These are phyloP conservation scores for Trypanosoma scelopori DNA, from an alignment of 208 protist species.

Conservation along the genomic window DNA sequence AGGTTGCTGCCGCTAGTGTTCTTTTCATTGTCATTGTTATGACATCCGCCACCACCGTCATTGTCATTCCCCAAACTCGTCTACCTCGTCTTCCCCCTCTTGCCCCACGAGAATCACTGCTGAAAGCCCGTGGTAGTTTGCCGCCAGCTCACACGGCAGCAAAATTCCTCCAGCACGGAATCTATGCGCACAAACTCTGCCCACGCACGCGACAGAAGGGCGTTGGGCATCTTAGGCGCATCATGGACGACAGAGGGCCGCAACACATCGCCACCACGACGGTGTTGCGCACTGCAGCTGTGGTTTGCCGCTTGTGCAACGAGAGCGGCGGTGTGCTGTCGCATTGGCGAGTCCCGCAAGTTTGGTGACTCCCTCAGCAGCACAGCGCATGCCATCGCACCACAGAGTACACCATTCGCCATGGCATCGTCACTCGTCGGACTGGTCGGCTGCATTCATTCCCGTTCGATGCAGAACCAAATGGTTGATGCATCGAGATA, in stretches of 20 bases:
- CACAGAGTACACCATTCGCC: constrained; percentile 23
- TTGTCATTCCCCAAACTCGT: no score
- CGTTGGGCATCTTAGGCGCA: constrained; percentile 1
- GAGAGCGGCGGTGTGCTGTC: constrained; percentile 4
- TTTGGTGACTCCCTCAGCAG: constrained; percentile 9
- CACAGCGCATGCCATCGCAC: constrained; percentile 18
- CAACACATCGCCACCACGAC: not conserved
- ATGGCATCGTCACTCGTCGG: constrained; percentile 26
- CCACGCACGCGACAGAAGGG: constrained; percentile 3
- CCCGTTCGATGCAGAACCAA: constrained; percentile 26
- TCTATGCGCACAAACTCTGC: constrained; percentile 6
- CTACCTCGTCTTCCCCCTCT: not conserved
- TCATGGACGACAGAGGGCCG: not conserved
- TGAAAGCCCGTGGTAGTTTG: constrained; percentile 6
- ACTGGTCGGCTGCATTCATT: constrained; percentile 8
- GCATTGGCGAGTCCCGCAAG: constrained; percentile 3
- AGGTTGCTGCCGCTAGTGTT: no score
- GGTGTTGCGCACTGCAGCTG: not conserved
- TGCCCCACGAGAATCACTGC: not conserved
- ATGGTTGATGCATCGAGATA: constrained; percentile 22
- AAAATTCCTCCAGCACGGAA: constrained; percentile 12
- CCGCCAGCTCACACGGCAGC: constrained; percentile 1
- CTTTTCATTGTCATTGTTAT: no score
- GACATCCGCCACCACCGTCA: no score
- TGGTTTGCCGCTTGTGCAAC: not conserved